Base-by-base conservation (phyloP, 345 rosid genomes). In the Salix dunnii region DNA sequence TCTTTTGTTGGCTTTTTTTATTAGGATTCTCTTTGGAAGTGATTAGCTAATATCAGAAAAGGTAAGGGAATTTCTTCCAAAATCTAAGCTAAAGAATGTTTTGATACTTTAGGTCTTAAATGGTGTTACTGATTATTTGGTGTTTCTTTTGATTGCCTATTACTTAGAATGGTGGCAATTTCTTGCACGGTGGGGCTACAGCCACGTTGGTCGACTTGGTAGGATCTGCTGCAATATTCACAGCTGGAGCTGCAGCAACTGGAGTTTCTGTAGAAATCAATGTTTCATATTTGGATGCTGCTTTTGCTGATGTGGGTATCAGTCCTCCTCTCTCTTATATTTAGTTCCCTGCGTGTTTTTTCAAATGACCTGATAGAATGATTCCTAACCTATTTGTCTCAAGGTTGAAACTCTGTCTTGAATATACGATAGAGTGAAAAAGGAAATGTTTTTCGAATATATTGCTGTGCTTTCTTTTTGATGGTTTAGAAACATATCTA, bases 181-280 rank as follows among this genome's bases (percentile, higher is more conserved):
- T 87, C 91, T 85, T 95, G 90, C 99, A 95, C 69, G 99, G 99
- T 33, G 99, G 99, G 76, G 99, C 97, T 33, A 95, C 96, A 2
- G 97, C 94, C 2, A 86, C 94, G 1, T 84, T 95, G 27, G 99
- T 95, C 79, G 99, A 95, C 79, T 31, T 93, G 87, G 86, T 91
- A 68, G 97, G 99, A 6, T 90, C 97, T 2, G 94, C 97, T 73
- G 97, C 77, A 16, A 84, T 93, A 38, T 84, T 8, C 74, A 90
- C 93, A 28, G 73, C 78, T 58, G 99, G 97, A 74, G 80, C 53
- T 68, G 49, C 84, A 1, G 1, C 20, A 17, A 82, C 82, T 0
- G 97, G 99, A 3, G 97, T 91, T 78, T 95, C 99, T 0, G 94
- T 95, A 2, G 97, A 93, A 83, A 93, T 95, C 79, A 95, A 88